Evolutionary conservation across 2,329 filamentous ascomycete genomes (phyloP).

Genomic region (Tolypocladium capitatum): DNA sequence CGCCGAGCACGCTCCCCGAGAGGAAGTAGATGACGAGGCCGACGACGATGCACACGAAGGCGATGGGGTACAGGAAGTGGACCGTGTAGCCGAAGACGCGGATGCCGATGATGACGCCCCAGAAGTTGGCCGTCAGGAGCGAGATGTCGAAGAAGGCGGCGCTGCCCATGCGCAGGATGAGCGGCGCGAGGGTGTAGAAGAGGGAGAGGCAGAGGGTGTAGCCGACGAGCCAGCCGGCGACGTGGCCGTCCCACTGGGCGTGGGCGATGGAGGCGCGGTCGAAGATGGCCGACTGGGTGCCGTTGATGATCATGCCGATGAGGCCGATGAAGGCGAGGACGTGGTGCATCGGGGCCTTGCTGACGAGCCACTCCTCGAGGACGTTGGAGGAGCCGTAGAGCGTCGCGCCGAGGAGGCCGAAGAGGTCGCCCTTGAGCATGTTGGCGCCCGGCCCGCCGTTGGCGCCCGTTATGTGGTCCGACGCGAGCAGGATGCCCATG

Average conservation of each 20-base stretch:
- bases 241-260: constrained; percentile 12
- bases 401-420: constrained; percentile 76
- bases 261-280: constrained; percentile 41
- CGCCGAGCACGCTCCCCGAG: constrained; percentile 67
- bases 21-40: constrained; percentile 83
- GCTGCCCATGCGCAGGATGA: constrained; percentile 78
- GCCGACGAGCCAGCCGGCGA: constrained; percentile 75
- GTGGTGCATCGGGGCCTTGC: constrained; percentile 76
- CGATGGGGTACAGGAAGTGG: constrained; percentile 88
- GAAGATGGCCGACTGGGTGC: constrained; percentile 81
- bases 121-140: constrained; percentile 88
- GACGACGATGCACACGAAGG: constrained; percentile 82
- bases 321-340: constrained; percentile 84
- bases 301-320: constrained; percentile 84
- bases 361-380: constrained; percentile 88
- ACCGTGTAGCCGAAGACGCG: constrained; percentile 69
- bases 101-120: constrained; percentile 87
- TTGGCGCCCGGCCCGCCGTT: constrained; percentile 57
- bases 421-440: constrained; percentile 81
- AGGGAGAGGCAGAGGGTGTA: constrained; percentile 73
- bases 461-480: constrained; percentile 68
- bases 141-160: constrained; percentile 97
- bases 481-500: constrained; percentile 73
- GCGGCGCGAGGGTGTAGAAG: constrained; percentile 79
- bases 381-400: constrained; percentile 88